phyloP scores from a whole-genome alignment of 306 rosid species.

The Dryas alaskensis region DNA sequence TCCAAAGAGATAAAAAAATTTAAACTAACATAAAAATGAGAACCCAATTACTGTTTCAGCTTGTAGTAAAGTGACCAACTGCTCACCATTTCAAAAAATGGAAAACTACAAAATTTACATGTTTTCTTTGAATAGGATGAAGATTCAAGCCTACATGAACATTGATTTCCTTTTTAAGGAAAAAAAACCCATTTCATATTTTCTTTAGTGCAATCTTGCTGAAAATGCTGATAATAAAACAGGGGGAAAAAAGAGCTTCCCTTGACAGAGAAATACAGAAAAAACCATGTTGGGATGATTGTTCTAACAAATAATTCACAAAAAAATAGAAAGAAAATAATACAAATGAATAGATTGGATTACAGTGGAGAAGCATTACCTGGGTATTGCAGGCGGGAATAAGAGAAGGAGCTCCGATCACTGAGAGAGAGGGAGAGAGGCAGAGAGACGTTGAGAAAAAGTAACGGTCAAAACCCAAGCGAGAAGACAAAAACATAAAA shows the following conservation, averaged over 20 bases:
- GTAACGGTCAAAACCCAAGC: conserved; percentile 63
- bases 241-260: neutral
- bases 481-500: conserved; percentile 6
- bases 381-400: conserved; percentile 34
- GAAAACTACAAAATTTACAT: neutral
- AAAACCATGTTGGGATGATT: neutral
- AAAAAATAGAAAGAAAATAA: conserved; percentile 6
- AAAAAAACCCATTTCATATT: neutral
- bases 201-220: neutral
- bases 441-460: conserved; percentile 65
- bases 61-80: conserved; percentile 4
- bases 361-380: conserved; percentile 35
- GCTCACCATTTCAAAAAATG: neutral
- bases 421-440: conserved; percentile 30
- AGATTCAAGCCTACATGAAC: neutral
- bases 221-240: neutral
- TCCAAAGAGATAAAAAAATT: neutral
- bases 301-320: conserved; percentile 8
- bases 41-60: neutral
- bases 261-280: neutral
- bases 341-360: neutral
- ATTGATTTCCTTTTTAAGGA: neutral
- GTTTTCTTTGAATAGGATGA: neutral
- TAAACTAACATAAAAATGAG: neutral
- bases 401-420: conserved; percentile 42